Evolutionary conservation across 345 rosid genomes (phyloP).

Genomic region (Balakata baccata): DNA sequence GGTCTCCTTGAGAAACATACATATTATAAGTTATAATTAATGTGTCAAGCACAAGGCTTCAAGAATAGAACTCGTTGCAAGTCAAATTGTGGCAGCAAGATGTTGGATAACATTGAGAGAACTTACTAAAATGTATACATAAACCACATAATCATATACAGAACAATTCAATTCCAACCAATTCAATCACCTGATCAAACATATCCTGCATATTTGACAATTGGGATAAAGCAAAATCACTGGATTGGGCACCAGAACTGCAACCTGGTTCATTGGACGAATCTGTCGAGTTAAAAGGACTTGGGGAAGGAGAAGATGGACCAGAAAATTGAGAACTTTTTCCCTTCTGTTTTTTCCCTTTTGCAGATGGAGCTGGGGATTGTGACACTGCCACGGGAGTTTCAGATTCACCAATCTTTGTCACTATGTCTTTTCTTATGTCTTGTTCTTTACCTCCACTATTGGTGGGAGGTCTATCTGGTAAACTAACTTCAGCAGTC

Average conservation of each 20-base stretch:
- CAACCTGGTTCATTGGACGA: slow-evolving; percentile 24
- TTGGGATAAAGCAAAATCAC: slow-evolving; percentile 25
- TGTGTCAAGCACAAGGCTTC: background rate
- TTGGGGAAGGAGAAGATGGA: slow-evolving; percentile 17
- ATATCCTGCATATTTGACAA: slow-evolving; percentile 24
- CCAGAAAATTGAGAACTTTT: slow-evolving; percentile 24
- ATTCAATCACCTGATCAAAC: slow-evolving; percentile 26
- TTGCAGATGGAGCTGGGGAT: slow-evolving; percentile 15
- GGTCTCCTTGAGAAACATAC: background rate
- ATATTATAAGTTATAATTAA: background rate
- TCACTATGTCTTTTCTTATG: slow-evolving; percentile 1
- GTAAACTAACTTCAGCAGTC: slow-evolving; percentile 26
- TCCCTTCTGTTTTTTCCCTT: slow-evolving; percentile 24
- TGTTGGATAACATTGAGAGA: slow-evolving; percentile 3
- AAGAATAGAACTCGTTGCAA: background rate
- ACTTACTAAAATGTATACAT: background rate
- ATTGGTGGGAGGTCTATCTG: slow-evolving; percentile 28
- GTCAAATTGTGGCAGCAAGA: slow-evolving; percentile 3
- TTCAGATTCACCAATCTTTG: slow-evolving; percentile 19
- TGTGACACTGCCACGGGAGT: background rate
- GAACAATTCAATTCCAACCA: slow-evolving; percentile 31
- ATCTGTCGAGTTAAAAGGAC: slow-evolving; percentile 27
- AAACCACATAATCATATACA: slow-evolving; percentile 32
- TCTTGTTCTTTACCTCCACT: slow-evolving; percentile 19
- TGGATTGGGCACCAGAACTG: slow-evolving; percentile 15